Base-by-base conservation (phyloP, 352 stramenopile species). In the Pythium aristosporum region DNA sequence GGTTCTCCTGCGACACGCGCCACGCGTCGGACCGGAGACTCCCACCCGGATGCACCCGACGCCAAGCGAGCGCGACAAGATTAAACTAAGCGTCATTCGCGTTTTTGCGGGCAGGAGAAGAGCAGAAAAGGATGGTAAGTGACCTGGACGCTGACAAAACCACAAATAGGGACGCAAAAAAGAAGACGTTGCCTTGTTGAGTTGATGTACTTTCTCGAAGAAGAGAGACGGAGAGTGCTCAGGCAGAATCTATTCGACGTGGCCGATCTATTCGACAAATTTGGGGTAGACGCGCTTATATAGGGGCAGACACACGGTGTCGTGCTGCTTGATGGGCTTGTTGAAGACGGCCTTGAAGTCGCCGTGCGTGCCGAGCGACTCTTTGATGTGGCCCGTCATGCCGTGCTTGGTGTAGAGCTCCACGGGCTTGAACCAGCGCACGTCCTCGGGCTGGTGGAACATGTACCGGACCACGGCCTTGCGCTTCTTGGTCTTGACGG, bases 271-370 rank as follows among this genome's bases (percentile, higher is more conserved):
- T 74, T 80, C 87, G 65, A 88, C 81, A 67, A 92, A 98, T 80
- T 99, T 99, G 50, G 98, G 98, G 78, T 98, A 99, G 20, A 99
- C 91, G 57, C 98, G 88, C 84, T 99, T 99, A 89, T 99, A 99
- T 65, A 99, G 78, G 54, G 96, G 89, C 65, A 99, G 79, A 74
- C 96, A 99, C 8, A 99, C 96, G 3, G 96, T 99, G 80, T 99
- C 98, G 76, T 99, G 96, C 76, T 99, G 96, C 81, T 98, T 98
- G 71, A 99, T 98, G 54, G 93, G 94, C 70, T 98, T 97, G 82
- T 99, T 99, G 83, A 99, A 99, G 9, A 98, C 82, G 60, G 96
- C 97, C 80, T 99, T 99, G 79, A 99, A 98, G 59, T 98, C 92
- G 44, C 98, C 98, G 75, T 99, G 98, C 53, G 98, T 99, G 55